phyloP scores from a whole-genome alignment of 257 asterid species.

The Gynochthodes officinalis region DNA sequence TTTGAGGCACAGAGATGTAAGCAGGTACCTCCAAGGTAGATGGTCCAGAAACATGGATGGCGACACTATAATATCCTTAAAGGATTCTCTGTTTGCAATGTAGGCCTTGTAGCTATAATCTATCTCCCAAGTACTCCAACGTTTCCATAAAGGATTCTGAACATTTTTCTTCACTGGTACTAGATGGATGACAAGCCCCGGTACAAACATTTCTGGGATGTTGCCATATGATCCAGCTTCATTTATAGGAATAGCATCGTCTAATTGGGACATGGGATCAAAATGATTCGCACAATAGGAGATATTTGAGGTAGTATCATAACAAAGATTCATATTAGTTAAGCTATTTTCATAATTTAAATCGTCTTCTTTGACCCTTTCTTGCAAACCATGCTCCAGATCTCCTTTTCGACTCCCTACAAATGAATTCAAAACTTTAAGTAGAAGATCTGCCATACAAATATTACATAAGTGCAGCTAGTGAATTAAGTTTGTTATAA shows the following conservation, averaged over 20 bases:
- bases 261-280: slow-evolving; percentile 14
- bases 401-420: slow-evolving; percentile 5
- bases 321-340: slow-evolving; percentile 1
- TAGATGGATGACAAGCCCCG: slow-evolving; percentile 30
- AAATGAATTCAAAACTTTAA: not conserved
- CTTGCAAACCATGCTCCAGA: slow-evolving; percentile 14
- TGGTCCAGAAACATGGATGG: slow-evolving; percentile 36
- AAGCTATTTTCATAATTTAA: slow-evolving; percentile 8
- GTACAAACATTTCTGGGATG: slow-evolving; percentile 28
- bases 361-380: slow-evolving; percentile 6
- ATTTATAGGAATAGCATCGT: slow-evolving; percentile 21
- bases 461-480: not conserved
- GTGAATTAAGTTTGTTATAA: not conserved
- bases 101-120: slow-evolving; percentile 22
- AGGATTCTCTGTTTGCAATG: slow-evolving; percentile 29
- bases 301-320: not conserved
- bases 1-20: not conserved
- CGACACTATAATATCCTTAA: slow-evolving; percentile 30
- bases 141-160: slow-evolving; percentile 23
- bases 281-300: slow-evolving; percentile 10
- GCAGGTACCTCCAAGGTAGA: slow-evolving; percentile 37
- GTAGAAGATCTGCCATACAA: not conserved
- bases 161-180: slow-evolving; percentile 17
- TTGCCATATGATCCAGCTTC: slow-evolving; percentile 7
- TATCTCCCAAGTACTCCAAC: slow-evolving; percentile 21